Conservation (phyloP, 768 basidiomycete genomes). For the Erythrobasidium yunnanense region DNA sequence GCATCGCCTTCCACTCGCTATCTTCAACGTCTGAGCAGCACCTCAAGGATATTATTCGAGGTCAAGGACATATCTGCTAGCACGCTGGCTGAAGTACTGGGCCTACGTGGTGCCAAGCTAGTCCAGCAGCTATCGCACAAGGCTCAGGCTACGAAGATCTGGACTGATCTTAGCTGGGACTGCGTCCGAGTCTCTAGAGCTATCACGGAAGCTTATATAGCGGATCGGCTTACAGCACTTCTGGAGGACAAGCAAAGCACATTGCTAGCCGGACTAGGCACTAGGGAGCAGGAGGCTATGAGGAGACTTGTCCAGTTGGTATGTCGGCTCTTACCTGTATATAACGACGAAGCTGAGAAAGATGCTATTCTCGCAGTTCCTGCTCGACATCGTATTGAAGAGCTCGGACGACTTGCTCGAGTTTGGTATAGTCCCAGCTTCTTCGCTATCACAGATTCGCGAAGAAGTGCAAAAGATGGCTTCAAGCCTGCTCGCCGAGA, state of each 20-base stretch:
- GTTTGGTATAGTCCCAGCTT: background rate
- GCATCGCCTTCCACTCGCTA: no score
- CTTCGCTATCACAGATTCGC: background rate
- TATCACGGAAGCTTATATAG: constrained; percentile 48
- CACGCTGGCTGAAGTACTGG: background rate
- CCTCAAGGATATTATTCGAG: no score
- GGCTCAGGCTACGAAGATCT: background rate
- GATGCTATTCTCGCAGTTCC: background rate
- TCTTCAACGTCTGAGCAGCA: no score
- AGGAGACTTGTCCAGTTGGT: constrained; percentile 6
- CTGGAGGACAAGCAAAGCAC: no score
- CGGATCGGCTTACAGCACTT: constrained; percentile 29
- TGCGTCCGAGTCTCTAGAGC: constrained; percentile 55
- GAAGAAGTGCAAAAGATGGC: background rate
- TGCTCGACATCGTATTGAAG: background rate
- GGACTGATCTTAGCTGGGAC: constrained; percentile 48
- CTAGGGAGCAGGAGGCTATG: constrained; percentile 32
- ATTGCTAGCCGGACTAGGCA: no score
- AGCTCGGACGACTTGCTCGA: background rate
- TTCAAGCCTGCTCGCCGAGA: constrained; percentile 50
- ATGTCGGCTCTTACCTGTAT: no score
- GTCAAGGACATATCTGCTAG: no score
- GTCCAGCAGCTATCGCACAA: background rate
- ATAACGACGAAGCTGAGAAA: no score
- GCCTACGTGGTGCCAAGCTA: background rate